A percentile compares a stretch with the other conserved stretches of the same genome.
phyloP scores from a whole-genome alignment of 352 stramenopile genomes.

The Pythium catenulatum region DNA sequence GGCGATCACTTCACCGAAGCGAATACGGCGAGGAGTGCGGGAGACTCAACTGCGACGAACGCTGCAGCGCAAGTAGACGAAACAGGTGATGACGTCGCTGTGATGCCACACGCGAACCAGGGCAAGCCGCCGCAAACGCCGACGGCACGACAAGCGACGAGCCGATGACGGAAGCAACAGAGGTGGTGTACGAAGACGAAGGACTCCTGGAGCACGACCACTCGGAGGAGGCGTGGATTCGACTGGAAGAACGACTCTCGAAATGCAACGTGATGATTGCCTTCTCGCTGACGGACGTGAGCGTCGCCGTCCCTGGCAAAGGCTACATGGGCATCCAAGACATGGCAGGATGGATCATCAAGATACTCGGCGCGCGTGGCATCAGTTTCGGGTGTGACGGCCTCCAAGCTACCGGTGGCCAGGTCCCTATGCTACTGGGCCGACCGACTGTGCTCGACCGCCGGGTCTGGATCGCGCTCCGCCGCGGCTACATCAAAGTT shows the following conservation, averaged over 20 bases:
- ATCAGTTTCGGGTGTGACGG: not conserved
- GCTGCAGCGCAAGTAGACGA: not conserved
- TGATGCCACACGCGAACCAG: no score
- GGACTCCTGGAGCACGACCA: not conserved
- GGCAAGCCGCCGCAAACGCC: not conserved
- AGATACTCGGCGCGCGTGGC: not conserved
- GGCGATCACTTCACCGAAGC: no score
- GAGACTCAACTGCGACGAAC: no score
- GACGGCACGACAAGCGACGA: no score
- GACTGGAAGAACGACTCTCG: not conserved
- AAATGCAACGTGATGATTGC: not conserved
- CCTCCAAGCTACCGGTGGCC: not conserved
- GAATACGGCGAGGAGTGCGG: no score
- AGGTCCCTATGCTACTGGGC: not conserved
- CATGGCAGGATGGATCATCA: not conserved
- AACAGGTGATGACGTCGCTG: no score
- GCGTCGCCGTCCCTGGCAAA: not conserved
- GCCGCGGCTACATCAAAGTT: constrained; percentile 6
- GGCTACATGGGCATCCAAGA: not conserved
- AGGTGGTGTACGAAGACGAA: not conserved
- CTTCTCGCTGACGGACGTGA: not conserved
- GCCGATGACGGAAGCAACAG: no score
- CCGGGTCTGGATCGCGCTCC: not conserved
- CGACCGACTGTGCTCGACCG: not conserved
- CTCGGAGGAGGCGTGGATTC: not conserved